Conservation (phyloP, 495 filamentous ascomycete genomes). For the Daldinia grandis region DNA sequence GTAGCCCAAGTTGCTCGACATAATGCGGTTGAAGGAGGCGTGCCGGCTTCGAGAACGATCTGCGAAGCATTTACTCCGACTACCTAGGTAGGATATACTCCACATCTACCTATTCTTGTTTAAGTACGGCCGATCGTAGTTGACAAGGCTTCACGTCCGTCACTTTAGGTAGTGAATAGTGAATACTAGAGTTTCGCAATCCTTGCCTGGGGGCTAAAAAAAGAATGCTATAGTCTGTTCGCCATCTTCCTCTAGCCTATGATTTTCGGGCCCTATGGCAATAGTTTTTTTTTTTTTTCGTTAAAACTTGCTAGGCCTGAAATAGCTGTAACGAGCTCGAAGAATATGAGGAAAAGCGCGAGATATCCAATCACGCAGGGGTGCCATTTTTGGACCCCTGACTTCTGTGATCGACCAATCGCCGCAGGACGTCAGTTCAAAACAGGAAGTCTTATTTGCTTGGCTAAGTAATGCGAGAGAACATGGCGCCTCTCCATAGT, state of each 20-base stretch:
- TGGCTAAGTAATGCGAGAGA: slow-evolving; percentile 26
- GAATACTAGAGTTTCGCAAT: slow-evolving; percentile 45
- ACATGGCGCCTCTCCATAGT: slow-evolving; percentile 22
- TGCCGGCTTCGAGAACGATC: slow-evolving; percentile 35
- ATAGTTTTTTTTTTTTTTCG: slow-evolving; percentile 9
- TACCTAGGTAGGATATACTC: slow-evolving; percentile 28
- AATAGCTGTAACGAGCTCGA: slow-evolving; percentile 37
- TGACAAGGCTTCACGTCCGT: slow-evolving; percentile 32
- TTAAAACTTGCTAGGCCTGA: slow-evolving; percentile 28
- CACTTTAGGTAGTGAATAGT: slow-evolving; percentile 26
- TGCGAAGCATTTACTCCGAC: slow-evolving; percentile 28
- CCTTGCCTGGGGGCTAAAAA: slow-evolving; percentile 41
- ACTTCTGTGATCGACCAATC: slow-evolving; percentile 35
- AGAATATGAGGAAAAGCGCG: slow-evolving; percentile 17
- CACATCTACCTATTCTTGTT: slow-evolving; percentile 27
- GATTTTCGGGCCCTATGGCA: slow-evolving; percentile 19
- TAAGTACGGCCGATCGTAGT: slow-evolving; percentile 28
- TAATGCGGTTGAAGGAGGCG: slow-evolving; percentile 15
- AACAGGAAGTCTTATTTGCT: slow-evolving; percentile 32
- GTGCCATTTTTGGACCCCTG: slow-evolving; percentile 20
- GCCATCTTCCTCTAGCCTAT: slow-evolving; percentile 18
- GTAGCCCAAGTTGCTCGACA: slow-evolving; percentile 21
- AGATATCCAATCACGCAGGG: slow-evolving; percentile 29
- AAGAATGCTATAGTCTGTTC: slow-evolving; percentile 37
- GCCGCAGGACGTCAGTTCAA: slow-evolving; percentile 29